These are phyloP conservation scores for Pseudogymnoascus sp. DNA, from an alignment of 2,329 filamentous ascomycete species.

Conservation along the genomic window DNA sequence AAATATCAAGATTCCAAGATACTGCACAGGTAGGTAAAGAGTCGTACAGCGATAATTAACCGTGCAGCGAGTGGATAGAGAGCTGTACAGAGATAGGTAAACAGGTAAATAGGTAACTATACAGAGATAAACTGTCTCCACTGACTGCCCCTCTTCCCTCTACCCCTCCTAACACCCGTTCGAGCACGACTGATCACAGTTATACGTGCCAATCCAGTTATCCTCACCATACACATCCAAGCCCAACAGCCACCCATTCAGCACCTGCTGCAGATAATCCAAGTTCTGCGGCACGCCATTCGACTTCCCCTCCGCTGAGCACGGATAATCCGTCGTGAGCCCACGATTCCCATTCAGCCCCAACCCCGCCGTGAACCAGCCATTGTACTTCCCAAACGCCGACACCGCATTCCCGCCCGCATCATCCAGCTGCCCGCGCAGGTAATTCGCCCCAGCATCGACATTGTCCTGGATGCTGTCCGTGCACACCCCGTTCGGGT, in stretches of 20 bases:
- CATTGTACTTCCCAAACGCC: constrained; percentile 32
- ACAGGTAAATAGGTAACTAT: not conserved
- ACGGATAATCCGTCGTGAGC: constrained; percentile 26
- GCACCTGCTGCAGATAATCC: constrained; percentile 31
- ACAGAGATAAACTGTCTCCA: not conserved
- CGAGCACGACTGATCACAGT: not conserved
- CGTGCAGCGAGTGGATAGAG: no score
- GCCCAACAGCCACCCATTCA: constrained; percentile 33
- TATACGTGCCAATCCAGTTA: constrained; percentile 6
- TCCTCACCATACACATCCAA: constrained; percentile 19
- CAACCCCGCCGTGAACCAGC: constrained; percentile 30
- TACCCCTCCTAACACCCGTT: not conserved
- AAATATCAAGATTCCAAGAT: not conserved
- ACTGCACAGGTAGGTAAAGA: not conserved
- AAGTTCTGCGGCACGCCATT: constrained; percentile 31
- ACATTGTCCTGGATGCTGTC: constrained; percentile 31
- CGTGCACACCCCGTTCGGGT: constrained; percentile 30
- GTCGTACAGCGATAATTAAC: no score
- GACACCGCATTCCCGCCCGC: constrained; percentile 27
- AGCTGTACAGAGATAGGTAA: no score
- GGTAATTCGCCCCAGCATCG: constrained; percentile 30
- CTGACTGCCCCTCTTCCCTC: not conserved
- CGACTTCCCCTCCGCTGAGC: constrained; percentile 24
- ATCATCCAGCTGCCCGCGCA: constrained; percentile 22
- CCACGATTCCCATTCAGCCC: constrained; percentile 28